Conservation (phyloP, 2,329 filamentous ascomycete species). For the Fusarium sp. region DNA sequence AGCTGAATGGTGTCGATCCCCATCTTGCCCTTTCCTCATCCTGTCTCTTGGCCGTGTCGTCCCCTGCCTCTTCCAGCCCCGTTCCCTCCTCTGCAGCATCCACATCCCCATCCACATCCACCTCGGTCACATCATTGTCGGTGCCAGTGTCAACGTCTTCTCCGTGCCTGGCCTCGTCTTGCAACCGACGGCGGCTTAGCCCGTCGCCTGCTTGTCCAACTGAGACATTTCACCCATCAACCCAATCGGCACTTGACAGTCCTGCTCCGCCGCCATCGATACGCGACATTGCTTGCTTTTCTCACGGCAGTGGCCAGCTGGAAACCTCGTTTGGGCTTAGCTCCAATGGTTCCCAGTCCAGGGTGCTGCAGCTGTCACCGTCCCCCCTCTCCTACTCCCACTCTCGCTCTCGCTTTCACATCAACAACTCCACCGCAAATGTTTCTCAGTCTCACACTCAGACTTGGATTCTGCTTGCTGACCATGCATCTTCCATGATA, state of each 20-base stretch:
- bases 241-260: constrained; percentile 32
- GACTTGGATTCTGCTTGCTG: constrained; percentile 46
- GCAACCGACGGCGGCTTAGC: constrained; percentile 33
- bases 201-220: constrained; percentile 34
- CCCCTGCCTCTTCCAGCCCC: constrained; percentile 50
- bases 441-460: neutral
- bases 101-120: constrained; percentile 50
- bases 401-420: neutral
- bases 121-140: constrained; percentile 21
- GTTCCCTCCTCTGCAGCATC: constrained; percentile 23
- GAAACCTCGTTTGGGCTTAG: constrained; percentile 35
- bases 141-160: neutral
- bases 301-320: constrained; percentile 40
- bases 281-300: constrained; percentile 35
- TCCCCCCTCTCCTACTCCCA: neutral
- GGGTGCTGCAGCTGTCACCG: constrained; percentile 24
- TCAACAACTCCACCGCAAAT: constrained; percentile 23
- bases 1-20: constrained; percentile 29
- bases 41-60: constrained; percentile 43
- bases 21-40: constrained; percentile 21
- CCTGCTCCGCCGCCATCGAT: constrained; percentile 33
- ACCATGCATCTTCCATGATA: constrained; percentile 51
- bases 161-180: constrained; percentile 1
- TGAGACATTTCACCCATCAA: constrained; percentile 42
- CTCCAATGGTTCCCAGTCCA: constrained; percentile 15